These are phyloP conservation scores for Peronospora destructor DNA, from an alignment of 352 stramenopile genomes.

Conservation along the genomic window DNA sequence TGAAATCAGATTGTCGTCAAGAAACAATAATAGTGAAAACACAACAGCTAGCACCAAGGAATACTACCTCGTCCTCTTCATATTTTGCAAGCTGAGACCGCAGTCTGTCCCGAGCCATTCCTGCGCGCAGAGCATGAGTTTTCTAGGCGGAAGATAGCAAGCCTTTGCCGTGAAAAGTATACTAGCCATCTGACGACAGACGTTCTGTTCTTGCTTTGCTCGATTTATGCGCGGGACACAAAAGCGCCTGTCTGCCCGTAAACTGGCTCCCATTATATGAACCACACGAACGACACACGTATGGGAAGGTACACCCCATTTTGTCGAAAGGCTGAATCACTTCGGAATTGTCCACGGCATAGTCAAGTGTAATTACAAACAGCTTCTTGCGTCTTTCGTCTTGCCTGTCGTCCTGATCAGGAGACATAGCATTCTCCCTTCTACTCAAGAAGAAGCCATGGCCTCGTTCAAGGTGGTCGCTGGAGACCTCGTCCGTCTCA, in stretches of 20 bases:
- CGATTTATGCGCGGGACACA: neutral
- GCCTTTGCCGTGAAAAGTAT: neutral
- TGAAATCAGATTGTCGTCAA: neutral
- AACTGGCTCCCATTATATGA: conserved; percentile 13
- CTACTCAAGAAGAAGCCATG: conserved; percentile 7
- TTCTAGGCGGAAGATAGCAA: neutral
- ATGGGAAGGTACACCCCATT: neutral
- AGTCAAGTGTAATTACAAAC: conserved; percentile 17
- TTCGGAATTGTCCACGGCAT: conserved; percentile 16
- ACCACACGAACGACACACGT: conserved; percentile 17
- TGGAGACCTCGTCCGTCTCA: conserved; percentile 53
- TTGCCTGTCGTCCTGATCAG: no score
- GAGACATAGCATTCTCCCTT: neutral
- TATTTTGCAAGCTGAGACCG: no score
- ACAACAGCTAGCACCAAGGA: neutral
- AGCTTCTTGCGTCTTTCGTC: neutral
- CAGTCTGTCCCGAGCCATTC: no score
- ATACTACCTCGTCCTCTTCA: neutral
- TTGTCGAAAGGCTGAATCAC: conserved; percentile 23
- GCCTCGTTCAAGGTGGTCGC: conserved; percentile 44
- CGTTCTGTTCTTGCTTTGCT: no score
- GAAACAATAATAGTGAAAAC: neutral
- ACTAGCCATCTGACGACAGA: no score
- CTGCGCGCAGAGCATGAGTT: neutral
- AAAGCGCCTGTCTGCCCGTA: conserved; percentile 5